Percentiles rank a stretch among this genome's conserved stretches.
Evolutionary conservation across 2,329 filamentous ascomycete genomes (phyloP).

Genomic region (Nothopassalora personata): DNA sequence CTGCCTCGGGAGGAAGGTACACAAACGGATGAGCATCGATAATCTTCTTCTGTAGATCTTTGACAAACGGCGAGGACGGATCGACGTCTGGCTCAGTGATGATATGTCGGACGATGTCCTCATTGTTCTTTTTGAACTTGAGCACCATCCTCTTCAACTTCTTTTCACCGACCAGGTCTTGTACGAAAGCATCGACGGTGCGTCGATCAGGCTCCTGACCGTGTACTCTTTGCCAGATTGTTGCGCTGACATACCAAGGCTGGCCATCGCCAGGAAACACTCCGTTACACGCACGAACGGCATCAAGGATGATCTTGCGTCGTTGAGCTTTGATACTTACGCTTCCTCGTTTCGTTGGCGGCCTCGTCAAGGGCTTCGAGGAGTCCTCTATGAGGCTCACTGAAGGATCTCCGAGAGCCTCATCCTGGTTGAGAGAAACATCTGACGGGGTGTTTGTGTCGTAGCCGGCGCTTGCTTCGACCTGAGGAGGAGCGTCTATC

Average conservation of each 20-base stretch:
- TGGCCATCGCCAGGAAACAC: conserved; percentile 52
- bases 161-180: conserved; percentile 45
- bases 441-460: neutral
- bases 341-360: conserved; percentile 15
- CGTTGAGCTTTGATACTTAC: conserved; percentile 44
- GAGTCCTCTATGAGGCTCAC: neutral
- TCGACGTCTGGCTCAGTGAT: conserved; percentile 45
- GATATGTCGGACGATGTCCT: conserved; percentile 47
- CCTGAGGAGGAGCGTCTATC: neutral
- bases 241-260: conserved; percentile 51
- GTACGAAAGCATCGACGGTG: conserved; percentile 49
- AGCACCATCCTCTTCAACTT: conserved; percentile 51
- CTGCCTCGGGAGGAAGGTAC: conserved; percentile 42
- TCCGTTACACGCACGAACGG: conserved; percentile 50
- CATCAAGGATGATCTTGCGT: conserved; percentile 49
- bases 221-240: conserved; percentile 46
- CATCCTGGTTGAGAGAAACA: neutral
- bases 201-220: conserved; percentile 45
- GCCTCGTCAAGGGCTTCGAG: neutral
- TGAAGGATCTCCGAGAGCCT: neutral
- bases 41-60: conserved; percentile 47
- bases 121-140: conserved; percentile 45
- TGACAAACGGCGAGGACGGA: conserved; percentile 42
- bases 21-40: conserved; percentile 40
- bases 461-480: neutral